Base-by-base conservation (phyloP, 1,284 basidiomycete genomes). In the Somion occarium region DNA sequence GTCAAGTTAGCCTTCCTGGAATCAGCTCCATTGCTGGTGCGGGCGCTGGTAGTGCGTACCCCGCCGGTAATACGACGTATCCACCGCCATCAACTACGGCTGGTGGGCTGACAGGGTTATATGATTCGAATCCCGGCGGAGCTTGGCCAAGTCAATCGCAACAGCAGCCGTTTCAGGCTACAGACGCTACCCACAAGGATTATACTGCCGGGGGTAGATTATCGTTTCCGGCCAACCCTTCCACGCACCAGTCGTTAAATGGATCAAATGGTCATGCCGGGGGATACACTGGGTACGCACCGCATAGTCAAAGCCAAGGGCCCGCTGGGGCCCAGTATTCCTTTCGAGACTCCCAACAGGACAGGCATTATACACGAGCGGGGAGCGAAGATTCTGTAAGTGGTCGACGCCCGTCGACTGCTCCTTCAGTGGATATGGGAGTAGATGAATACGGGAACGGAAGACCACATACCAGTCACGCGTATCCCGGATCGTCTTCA, bases 161-260 rank as follows among this genome's bases (percentile, higher is more conserved):
- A 7, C 30, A 34, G 30, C 7, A 7, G 30, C 15, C 30, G 7
- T 34, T 7, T 15, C 30, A 34, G 30, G 42, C 53, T 75, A 18
- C 64, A 74, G 30, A 34, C 30, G 7, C 30, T 34, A 34, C 30
- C 15, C 30, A 34, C 30, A 34, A 34, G 23, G 44, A 45, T 9
- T 45, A 45, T 18, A 23, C 9, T 11, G 44, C 44, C 11, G 23
- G 44, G 9, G 44, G 25, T 15, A 5, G 44, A 19, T 45, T 45
- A 18, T 38, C 51, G 51, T 51, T 47, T 57, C 43, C 49, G 26
- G 9, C 12, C 49, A 7, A 7, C 7, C 51, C 59, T 53, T 50
- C 61, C 56, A 7, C 58, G 56, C 55, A 54, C 20, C 54, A 42
- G 41, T 42, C 52, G 49, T 46, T 50, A 48, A 34, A 34, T 15